phyloP scores from a whole-genome alignment of 495 filamentous ascomycete genomes.

The Xylaria longipes region DNA sequence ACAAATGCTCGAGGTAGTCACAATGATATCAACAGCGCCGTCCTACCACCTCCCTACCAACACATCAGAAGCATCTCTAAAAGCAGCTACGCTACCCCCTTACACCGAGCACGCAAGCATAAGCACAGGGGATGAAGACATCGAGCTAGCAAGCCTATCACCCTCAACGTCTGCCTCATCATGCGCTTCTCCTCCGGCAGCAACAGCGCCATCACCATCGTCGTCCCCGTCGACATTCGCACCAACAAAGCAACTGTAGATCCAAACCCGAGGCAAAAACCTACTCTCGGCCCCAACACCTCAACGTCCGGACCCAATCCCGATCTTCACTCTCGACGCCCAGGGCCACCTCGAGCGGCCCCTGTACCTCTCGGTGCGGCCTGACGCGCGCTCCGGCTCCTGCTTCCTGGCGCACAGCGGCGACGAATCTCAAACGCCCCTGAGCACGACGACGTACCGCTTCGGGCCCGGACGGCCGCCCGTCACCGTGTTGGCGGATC shows the following conservation, averaged over 20 bases:
- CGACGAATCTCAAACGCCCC: slow-evolving; percentile 26
- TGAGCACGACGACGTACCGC: slow-evolving; percentile 56
- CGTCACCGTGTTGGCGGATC: slow-evolving; percentile 31
- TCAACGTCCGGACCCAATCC: slow-evolving; percentile 49
- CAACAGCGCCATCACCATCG: slow-evolving; percentile 4
- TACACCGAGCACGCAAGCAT: slow-evolving; percentile 16
- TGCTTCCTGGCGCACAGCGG: slow-evolving; percentile 38
- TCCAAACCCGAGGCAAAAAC: slow-evolving; percentile 53
- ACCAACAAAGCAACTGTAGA: slow-evolving; percentile 48
- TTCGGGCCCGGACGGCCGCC: slow-evolving; percentile 53
- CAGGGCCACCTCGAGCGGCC: slow-evolving; percentile 30
- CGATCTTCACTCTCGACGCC: slow-evolving; percentile 45
- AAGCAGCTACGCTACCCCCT: slow-evolving; percentile 5
- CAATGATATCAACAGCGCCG: slow-evolving; percentile 19
- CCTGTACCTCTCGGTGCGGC: slow-evolving; percentile 53
- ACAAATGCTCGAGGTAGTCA: background rate
- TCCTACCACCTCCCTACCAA: slow-evolving; percentile 3
- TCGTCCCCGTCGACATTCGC: slow-evolving; percentile 35
- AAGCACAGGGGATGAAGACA: slow-evolving; percentile 19
- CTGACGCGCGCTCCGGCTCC: slow-evolving; percentile 50
- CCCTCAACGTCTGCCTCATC: slow-evolving; percentile 17
- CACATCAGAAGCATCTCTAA: slow-evolving; percentile 9
- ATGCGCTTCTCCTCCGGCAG: background rate
- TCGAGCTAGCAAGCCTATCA: slow-evolving; percentile 24
- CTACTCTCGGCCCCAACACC: slow-evolving; percentile 54